These are phyloP conservation scores for Wallacemonas sp. DNA, from an alignment of 208 protist species.

Conservation along the genomic window DNA sequence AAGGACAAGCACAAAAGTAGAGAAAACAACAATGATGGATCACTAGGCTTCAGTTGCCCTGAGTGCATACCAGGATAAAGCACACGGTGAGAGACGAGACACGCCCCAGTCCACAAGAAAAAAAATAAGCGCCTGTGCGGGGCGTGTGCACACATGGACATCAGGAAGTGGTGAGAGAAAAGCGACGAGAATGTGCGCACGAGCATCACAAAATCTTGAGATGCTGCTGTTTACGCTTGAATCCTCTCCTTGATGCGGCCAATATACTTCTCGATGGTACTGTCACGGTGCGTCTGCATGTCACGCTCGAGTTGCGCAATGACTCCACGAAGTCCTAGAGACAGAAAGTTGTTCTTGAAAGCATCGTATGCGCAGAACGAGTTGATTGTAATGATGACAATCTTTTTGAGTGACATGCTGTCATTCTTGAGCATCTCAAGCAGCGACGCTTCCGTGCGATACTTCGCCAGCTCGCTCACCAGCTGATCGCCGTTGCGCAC, in stretches of 20 bases:
- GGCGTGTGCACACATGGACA: too few species aligned
- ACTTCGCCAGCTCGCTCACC: slow-evolving; percentile 47
- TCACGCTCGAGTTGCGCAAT: slow-evolving; percentile 59
- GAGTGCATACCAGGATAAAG: too few species aligned
- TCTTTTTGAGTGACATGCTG: slow-evolving; percentile 60
- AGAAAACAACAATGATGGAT: not conserved
- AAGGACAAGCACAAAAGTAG: slow-evolving; percentile 10
- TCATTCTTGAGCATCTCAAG: slow-evolving; percentile 77
- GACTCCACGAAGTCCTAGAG: slow-evolving; percentile 43
- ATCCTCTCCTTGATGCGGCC: slow-evolving; percentile 39
- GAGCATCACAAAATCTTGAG: not conserved
- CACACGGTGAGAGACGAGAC: too few species aligned
- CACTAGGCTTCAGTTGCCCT: too few species aligned
- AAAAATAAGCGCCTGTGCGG: too few species aligned
- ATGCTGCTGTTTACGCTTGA: not conserved
- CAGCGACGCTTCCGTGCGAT: slow-evolving; percentile 75
- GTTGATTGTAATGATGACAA: slow-evolving; percentile 87
- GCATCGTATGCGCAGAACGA: slow-evolving; percentile 89
- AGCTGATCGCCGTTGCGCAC: slow-evolving; percentile 90
- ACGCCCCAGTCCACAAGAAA: too few species aligned
- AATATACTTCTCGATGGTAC: slow-evolving; percentile 78
- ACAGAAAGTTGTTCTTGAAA: slow-evolving; percentile 62
- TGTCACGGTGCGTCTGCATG: slow-evolving; percentile 28
- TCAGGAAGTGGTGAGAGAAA: slow-evolving; percentile 17
- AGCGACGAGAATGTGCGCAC: slow-evolving; percentile 2